Conservation (phyloP, 1,284 basidiomycete genomes). For the Psilocybe mexicana region DNA sequence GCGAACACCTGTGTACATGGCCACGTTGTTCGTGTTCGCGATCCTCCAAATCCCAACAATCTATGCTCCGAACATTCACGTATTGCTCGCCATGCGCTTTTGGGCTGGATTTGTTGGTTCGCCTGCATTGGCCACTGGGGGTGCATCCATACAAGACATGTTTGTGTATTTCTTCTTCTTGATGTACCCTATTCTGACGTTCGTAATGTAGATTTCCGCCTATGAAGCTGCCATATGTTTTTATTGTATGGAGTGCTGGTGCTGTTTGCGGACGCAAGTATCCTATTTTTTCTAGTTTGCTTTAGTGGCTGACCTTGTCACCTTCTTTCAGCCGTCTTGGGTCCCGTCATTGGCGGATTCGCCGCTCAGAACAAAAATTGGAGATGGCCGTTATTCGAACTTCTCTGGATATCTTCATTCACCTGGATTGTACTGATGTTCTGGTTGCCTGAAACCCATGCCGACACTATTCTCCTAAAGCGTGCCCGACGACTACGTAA, state of each 20-base stretch:
- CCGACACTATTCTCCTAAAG: constrained; percentile 3
- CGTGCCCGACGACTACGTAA: constrained; percentile 4
- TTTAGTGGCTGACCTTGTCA: background rate
- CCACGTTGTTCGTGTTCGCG: constrained; percentile 1
- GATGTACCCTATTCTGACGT: background rate
- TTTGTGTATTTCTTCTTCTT: background rate
- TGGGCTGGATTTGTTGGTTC: constrained; percentile 5
- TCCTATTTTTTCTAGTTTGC: background rate
- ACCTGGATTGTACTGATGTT: constrained; percentile 2
- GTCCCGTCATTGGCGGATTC: constrained; percentile 4
- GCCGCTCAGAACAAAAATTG: constrained; percentile 6
- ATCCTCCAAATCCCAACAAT: constrained; percentile 4
- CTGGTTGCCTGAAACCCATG: constrained; percentile 3
- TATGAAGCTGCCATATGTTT: constrained; percentile 1
- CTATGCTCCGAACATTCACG: constrained; percentile 4
- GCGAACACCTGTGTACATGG: constrained; percentile 2
- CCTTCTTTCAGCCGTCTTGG: background rate
- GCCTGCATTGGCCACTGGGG: constrained; percentile 1
- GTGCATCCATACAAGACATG: constrained; percentile 6
- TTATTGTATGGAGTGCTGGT: constrained; percentile 4
- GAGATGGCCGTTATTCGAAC: constrained; percentile 4
- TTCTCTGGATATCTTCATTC: constrained; percentile 3
- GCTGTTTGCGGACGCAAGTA: constrained; percentile 4
- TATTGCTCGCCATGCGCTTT: constrained; percentile 3
- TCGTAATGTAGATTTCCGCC: background rate